Base-by-base conservation (phyloP, 2,329 filamentous ascomycete species). In the Pseudocercospora crystallina region DNA sequence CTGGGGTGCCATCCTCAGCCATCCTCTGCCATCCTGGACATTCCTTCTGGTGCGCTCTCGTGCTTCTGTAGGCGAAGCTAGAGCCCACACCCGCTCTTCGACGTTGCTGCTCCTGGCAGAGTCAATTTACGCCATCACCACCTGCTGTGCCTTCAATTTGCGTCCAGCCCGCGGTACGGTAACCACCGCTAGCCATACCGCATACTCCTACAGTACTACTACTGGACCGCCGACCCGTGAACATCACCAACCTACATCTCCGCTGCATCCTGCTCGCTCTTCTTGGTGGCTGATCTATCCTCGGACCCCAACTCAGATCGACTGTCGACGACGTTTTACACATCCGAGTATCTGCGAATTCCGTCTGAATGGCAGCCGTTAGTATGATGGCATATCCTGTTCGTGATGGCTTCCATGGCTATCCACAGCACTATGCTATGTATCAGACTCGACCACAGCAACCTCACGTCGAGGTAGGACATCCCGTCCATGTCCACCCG, bases 331-430 rank as follows among this genome's bases (percentile, higher is more conserved):
- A 26, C 20, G 20, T 7, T 4, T 26, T 26, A 26, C 20, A 26
- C 20, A 26, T 26, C 29, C 31, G 17, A 35, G 7, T 41, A 26
- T n/a, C 38, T 35, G 33, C 35, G 5, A 46, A 34, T 17, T 31
- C 14, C 38, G 35, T 43, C 48, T 55, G 46, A 52, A 66, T 65
- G 65, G 65, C 64, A 41, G 53, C 61, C n/a, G 62, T 61, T 36
- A 52, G 53, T 35, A 63, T 60, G 42, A 66, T 67, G 64, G 58
- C 61, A 26, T 62, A 63, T 50, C 61, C 63, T 34, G 47, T 49
- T 40, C 58, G 61, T 47, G 61, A 65, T 35, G 52, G 43, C 47
- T 62, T 61, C 41, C 59, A 59, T 12, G 53, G 45, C 50, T 63
- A 64, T 45, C 55, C 58, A 49, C 64, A 62, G 42, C 63, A 62